phyloP scores from a whole-genome alignment of 371 early-diverging fungal species.

The Mucor mucedo region DNA sequence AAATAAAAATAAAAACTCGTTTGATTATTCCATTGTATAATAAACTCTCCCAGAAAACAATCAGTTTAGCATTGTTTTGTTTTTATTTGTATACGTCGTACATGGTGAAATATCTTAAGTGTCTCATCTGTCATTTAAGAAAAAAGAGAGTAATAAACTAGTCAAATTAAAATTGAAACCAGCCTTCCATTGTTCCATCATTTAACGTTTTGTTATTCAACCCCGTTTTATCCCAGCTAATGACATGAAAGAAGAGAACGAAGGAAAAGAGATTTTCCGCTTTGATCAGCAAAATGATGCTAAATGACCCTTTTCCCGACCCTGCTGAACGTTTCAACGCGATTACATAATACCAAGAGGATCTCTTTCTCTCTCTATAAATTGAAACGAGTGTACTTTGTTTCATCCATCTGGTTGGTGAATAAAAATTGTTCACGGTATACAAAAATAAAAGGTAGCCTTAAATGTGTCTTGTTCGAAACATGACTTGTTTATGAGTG shows the following conservation, averaged over 20 bases:
- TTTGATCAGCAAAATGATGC: neutral
- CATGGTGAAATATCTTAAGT: constrained; percentile 1
- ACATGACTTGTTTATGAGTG: too few relatives aligned
- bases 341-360: neutral
- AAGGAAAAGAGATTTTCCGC: neutral
- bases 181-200: too few relatives aligned
- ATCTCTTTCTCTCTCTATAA: neutral
- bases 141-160: neutral
- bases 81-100: constrained; percentile 9
- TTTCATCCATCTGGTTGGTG: neutral
- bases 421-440: too few relatives aligned
- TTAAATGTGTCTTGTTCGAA: too few relatives aligned
- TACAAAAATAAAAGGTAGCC: too few relatives aligned
- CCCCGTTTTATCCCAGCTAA: too few relatives aligned
- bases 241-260: too few relatives aligned
- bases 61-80: neutral
- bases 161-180: neutral
- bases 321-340: neutral
- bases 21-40: neutral
- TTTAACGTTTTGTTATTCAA: too few relatives aligned
- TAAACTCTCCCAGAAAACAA: neutral
- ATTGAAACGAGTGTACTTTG: neutral
- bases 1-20: neutral
- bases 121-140: constrained; percentile 19
- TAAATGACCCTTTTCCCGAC: constrained; percentile 9